A percentile compares a stretch with the other conserved stretches of the same genome.
Evolutionary conservation across 177 flowering plant genomes (phyloP).

Genomic region (Vitis hybrid): DNA sequence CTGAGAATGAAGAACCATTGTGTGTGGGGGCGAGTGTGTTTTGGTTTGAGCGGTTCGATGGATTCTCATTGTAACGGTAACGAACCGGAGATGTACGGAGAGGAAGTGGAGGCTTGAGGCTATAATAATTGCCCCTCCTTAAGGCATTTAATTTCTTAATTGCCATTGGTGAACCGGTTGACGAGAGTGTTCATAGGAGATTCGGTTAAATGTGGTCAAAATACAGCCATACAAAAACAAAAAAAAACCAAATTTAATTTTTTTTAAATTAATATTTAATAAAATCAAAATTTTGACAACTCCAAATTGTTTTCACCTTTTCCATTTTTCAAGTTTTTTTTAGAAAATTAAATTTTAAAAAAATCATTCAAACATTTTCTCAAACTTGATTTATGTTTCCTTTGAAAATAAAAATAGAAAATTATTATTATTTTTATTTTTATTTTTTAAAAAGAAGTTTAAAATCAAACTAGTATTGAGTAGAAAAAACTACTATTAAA

Average conservation of each 20-base stretch:
- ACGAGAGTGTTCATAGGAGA: constrained; percentile 16
- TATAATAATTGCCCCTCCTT: not conserved
- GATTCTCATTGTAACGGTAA: constrained; percentile 12
- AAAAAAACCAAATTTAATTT: not conserved
- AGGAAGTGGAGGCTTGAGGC: constrained; percentile 3
- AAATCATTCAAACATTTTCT: too few relatives aligned
- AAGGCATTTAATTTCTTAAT: constrained; percentile 3
- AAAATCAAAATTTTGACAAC: too few relatives aligned
- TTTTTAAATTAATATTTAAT: too few relatives aligned
- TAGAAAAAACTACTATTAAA: too few relatives aligned
- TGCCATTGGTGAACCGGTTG: constrained; percentile 11
- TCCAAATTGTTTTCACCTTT: too few relatives aligned
- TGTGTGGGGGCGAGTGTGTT: not conserved
- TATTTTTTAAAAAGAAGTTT: too few relatives aligned
- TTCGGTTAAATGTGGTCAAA: constrained; percentile 5
- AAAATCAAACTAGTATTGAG: too few relatives aligned
- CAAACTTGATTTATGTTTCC: too few relatives aligned
- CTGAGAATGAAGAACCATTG: not conserved
- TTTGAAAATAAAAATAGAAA: too few relatives aligned
- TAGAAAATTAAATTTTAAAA: too few relatives aligned
- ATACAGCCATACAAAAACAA: not conserved
- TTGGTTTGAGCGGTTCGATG: not conserved
- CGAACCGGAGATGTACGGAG: constrained; percentile 21
- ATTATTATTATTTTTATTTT: too few relatives aligned
- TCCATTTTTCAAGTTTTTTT: too few relatives aligned